Evolutionary conservation across 352 stramenopile species (phyloP), one percentile per base, ranked within the genome.

Genomic region (Phytophthora colocasiae): DNA sequence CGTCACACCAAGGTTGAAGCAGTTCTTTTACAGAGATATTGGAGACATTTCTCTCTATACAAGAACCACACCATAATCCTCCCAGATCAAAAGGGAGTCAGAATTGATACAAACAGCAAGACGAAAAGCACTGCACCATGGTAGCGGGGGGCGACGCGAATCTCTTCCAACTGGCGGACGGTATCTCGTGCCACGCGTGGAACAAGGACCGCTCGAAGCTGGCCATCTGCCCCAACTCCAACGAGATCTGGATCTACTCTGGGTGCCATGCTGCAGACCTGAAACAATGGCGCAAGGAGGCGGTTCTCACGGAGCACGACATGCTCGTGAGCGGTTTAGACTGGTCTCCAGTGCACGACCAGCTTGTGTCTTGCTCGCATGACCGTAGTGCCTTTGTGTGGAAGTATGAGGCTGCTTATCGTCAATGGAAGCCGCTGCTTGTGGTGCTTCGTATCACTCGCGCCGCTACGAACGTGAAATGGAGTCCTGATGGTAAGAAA

Each of bases 321-420:
- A 96, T 98, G 82, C 45, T 98, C 32, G 95, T 98, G 56, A 88
- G 78, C 55, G 91, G 90, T 1, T 71, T 98, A 55, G 95, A 98
- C 75, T 98, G 95, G 95, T 97, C 85, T 17, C 87, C 89, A 2
- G 89, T 95, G 55, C 93, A 92, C 48, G 96, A 98, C 77, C 90
- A 96, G 76, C 88, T 98, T 29, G 95, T 98, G 32, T 98, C 93
- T 24, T 98, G 93, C 79, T 97, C 90, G 44, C 95, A 98, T 69
- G 95, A 98, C 71, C 89, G 93, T 47, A 97, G 96, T 54, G 95
- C 95, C 31, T 98, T 98, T 54, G 95, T 98, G 36, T 98, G 95
- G 95, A 96, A 90, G 41, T 98, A 91, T 62, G 89, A 97, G 27
- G 55, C 78, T 12, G 71, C 83, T n/a, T 88, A 88, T 51, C 83